Conservation (phyloP, 1,284 basidiomycete species). For the Apiotrichum gamsii region DNA sequence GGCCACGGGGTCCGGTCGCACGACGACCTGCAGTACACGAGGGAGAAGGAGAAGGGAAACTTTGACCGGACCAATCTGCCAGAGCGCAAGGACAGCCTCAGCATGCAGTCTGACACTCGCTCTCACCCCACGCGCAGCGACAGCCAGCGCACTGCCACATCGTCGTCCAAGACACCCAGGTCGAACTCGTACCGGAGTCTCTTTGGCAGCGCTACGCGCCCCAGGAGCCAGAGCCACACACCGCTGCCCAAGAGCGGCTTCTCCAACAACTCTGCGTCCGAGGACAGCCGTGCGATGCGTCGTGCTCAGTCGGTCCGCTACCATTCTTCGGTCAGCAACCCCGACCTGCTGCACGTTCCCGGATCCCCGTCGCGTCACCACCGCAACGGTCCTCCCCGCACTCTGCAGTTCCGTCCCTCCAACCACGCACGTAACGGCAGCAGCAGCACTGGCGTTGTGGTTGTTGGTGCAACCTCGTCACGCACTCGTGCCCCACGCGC, state of each 20-base stretch:
- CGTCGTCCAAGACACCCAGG: no score
- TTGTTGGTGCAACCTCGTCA: conserved; percentile 1
- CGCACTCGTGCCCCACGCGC: conserved; percentile 3
- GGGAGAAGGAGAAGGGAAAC: no score
- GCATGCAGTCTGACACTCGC: no score
- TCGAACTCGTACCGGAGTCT: neutral
- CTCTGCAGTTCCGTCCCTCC: conserved; percentile 12
- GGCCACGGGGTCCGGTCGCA: neutral
- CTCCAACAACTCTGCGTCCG: neutral
- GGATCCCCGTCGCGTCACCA: conserved; percentile 1
- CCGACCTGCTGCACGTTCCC: neutral
- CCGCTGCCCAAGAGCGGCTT: conserved; percentile 7
- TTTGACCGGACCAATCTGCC: neutral
- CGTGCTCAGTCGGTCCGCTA: conserved; percentile 2
- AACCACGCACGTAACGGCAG: neutral
- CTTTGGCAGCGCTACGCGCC: neutral
- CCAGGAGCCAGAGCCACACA: neutral
- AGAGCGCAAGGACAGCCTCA: no score
- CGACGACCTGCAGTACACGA: conserved; percentile 1
- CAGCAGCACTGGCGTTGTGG: conserved; percentile 1
- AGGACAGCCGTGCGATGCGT: neutral
- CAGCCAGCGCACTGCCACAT: neutral
- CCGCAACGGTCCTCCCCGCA: conserved; percentile 10
- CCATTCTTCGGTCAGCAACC: conserved; percentile 1
- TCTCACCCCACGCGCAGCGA: neutral